Evolutionary conservation across 2,329 filamentous ascomycete genomes (phyloP).

Genomic region (Sordariomycetes sp.): DNA sequence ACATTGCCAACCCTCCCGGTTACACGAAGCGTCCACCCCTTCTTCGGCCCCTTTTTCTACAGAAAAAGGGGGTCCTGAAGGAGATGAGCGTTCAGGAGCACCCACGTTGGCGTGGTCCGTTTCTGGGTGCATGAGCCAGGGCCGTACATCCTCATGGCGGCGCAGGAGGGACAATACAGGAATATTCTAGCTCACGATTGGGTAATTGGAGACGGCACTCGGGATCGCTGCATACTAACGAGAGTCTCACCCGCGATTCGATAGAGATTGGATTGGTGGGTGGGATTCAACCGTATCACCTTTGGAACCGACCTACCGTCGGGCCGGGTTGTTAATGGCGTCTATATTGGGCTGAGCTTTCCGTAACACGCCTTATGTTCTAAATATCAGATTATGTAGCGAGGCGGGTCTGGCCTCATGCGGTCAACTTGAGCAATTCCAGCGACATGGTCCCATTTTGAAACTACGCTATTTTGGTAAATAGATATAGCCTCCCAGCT

Average conservation of each 20-base stretch:
- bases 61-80: not conserved
- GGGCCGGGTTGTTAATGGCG: not conserved
- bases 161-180: slow-evolving; percentile 3
- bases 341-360: not conserved
- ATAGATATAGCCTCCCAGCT: not conserved
- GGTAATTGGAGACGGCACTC: not conserved
- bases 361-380: not conserved
- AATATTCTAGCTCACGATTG: not conserved
- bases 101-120: not conserved
- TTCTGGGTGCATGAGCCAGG: not conserved
- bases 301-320: not conserved
- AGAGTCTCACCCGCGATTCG: not conserved
- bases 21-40: slow-evolving; percentile 1
- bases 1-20: not conserved
- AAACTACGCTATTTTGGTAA: not conserved
- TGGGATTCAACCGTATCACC: not conserved
- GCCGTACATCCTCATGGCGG: not conserved
- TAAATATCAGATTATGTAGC: not conserved
- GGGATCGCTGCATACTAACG: not conserved
- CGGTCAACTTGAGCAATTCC: not conserved
- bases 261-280: not conserved
- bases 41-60: not conserved
- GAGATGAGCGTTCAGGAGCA: not conserved
- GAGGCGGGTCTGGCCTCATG: not conserved
- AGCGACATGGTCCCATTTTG: not conserved